phyloP scores from a whole-genome alignment of 2,329 filamentous ascomycete species.

The Talaromyces marneffei region DNA sequence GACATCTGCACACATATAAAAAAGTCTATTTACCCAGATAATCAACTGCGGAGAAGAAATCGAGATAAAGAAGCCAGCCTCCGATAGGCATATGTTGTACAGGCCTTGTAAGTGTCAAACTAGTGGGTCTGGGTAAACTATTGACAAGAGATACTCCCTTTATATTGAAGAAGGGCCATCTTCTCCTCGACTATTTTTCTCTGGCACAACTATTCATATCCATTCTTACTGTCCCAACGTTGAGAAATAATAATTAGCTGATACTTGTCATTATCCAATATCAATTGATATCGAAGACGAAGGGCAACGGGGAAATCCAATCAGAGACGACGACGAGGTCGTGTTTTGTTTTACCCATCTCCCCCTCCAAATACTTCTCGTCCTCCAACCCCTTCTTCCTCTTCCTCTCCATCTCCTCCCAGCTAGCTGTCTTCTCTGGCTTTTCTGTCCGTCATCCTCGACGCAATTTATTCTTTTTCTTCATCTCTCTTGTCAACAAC shows the following conservation, averaged over 20 bases:
- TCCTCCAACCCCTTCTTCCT: neutral
- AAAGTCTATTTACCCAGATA: neutral
- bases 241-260: neutral
- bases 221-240: neutral
- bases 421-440: neutral
- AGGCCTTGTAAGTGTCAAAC: neutral
- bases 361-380: neutral
- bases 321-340: neutral
- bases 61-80: neutral
- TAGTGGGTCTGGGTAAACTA: neutral
- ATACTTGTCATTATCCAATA: neutral
- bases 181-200: neutral
- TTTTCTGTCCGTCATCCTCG: neutral
- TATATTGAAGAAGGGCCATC: neutral
- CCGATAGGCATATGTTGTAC: neutral
- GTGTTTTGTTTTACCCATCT: neutral
- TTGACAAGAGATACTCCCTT: neutral
- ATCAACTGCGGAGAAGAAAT: neutral
- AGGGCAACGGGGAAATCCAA: neutral
- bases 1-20: neutral
- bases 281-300: slow-evolving; percentile 1
- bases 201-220: neutral
- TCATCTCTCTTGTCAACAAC: neutral
- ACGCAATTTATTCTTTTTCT: neutral
- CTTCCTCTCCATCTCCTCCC: neutral